A percentile compares a stretch with the other conserved stretches of the same genome.
phyloP scores from a whole-genome alignment of 1,284 basidiomycete genomes.

The Garcileccinum viscosum region DNA sequence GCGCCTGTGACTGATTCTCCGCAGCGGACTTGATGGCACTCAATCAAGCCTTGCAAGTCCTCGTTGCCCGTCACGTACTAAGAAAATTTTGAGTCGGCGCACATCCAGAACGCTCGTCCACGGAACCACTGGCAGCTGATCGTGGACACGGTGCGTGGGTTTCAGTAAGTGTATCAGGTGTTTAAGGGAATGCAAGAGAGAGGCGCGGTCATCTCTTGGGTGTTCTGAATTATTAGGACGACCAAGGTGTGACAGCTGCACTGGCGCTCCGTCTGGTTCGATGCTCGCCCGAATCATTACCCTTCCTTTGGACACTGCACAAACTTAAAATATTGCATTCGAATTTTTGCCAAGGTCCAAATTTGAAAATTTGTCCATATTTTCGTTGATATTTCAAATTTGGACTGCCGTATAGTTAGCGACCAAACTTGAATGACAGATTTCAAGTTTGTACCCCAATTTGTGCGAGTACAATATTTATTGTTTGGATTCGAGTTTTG shows the following conservation, averaged over 20 bases:
- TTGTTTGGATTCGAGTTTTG: not conserved
- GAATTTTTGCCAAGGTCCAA: not conserved
- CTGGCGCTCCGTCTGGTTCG: too few species aligned
- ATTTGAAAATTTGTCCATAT: not conserved
- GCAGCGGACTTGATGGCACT: not conserved
- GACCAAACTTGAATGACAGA: not conserved
- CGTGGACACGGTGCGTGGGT: constrained; percentile 41
- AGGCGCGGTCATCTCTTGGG: not conserved
- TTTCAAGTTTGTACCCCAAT: not conserved
- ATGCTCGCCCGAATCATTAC: too few species aligned
- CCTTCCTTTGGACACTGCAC: not conserved
- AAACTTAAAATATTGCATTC: not conserved
- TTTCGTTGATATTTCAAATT: not conserved
- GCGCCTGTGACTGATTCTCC: too few species aligned
- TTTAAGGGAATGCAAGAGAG: not conserved
- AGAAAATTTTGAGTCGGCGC: not conserved
- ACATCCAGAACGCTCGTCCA: constrained; percentile 34
- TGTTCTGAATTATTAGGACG: not conserved
- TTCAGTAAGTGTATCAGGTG: not conserved
- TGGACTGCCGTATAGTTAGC: too few species aligned
- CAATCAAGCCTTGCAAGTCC: constrained; percentile 40
- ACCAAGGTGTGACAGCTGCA: not conserved
- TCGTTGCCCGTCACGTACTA: constrained; percentile 41
- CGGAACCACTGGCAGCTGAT: constrained; percentile 42
- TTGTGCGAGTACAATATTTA: not conserved